phyloP scores from a whole-genome alignment of 148 eudicot genomes.

The Salicornia ramosissima region DNA sequence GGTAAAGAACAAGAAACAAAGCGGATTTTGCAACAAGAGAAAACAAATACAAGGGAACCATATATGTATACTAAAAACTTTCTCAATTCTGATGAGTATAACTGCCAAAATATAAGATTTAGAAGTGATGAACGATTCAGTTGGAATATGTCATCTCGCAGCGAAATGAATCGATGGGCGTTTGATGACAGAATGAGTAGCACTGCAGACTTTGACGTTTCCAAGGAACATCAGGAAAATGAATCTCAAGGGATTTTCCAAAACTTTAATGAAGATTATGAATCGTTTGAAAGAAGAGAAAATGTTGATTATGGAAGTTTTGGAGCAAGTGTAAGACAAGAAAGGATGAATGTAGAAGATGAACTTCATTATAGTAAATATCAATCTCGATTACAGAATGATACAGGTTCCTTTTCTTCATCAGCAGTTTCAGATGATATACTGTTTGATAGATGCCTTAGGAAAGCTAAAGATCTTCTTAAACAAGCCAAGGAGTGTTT shows the following conservation, averaged over 20 bases:
- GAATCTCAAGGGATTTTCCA: constrained; percentile 29
- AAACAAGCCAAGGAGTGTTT: constrained; percentile 59
- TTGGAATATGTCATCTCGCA: constrained; percentile 28
- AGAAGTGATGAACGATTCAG: constrained; percentile 29
- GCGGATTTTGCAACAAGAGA: constrained; percentile 20
- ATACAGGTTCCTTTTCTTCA: constrained; percentile 36
- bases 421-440: constrained; percentile 53
- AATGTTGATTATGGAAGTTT: constrained; percentile 29
- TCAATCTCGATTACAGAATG: constrained; percentile 22
- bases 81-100: constrained; percentile 29
- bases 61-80: constrained; percentile 21
- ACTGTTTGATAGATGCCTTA: constrained; percentile 53
- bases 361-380: constrained; percentile 27
- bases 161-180: constrained; percentile 33
- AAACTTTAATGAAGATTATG: constrained; percentile 28
- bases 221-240: constrained; percentile 27
- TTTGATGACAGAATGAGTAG: constrained; percentile 30
- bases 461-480: constrained; percentile 52
- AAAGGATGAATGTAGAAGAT: constrained; percentile 26
- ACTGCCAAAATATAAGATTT: constrained; percentile 23
- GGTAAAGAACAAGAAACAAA: constrained; percentile 23
- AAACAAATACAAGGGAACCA: constrained; percentile 27
- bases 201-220: constrained; percentile 31
- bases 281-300: constrained; percentile 22
- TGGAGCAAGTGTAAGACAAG: constrained; percentile 18